Evolutionary conservation across 768 basidiomycete genomes (phyloP).

Genomic region (Boletus subcaerulescens): DNA sequence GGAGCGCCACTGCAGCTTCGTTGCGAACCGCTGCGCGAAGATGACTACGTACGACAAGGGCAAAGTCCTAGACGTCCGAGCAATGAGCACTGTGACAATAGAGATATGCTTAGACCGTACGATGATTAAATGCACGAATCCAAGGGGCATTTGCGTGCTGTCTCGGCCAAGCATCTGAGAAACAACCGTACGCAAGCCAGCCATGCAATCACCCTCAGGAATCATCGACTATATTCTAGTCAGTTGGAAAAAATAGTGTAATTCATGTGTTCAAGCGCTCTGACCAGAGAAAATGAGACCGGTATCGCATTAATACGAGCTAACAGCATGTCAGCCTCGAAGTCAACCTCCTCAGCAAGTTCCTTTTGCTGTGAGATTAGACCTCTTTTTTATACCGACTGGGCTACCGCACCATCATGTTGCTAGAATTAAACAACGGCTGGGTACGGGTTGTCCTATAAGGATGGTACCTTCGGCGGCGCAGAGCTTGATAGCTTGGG

Average conservation of each 20-base stretch:
- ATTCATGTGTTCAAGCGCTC: not conserved
- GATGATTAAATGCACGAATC: slow-evolving; percentile 20
- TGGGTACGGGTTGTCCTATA: slow-evolving; percentile 9
- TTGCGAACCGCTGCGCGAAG: not conserved
- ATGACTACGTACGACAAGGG: slow-evolving; percentile 14
- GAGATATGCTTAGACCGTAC: slow-evolving; percentile 5
- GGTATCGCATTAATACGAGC: not conserved
- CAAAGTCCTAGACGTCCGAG: slow-evolving; percentile 22
- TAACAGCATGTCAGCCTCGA: slow-evolving; percentile 1
- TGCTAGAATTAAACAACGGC: not conserved
- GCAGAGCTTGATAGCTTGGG: slow-evolving; percentile 20
- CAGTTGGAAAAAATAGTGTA: slow-evolving; percentile 1
- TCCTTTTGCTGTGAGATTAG: slow-evolving; percentile 15
- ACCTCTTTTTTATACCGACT: not conserved
- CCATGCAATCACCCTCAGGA: slow-evolving; percentile 21
- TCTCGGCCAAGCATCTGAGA: slow-evolving; percentile 20
- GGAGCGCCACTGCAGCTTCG: not conserved
- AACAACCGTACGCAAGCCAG: slow-evolving; percentile 17
- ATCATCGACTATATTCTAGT: slow-evolving; percentile 6
- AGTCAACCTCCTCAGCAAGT: slow-evolving; percentile 7
- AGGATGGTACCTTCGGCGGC: slow-evolving; percentile 20
- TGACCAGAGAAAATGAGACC: slow-evolving; percentile 15
- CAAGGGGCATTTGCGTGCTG: slow-evolving; percentile 8
- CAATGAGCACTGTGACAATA: slow-evolving; percentile 1
- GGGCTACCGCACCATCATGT: slow-evolving; percentile 10